Evolutionary conservation across 2,329 filamentous ascomycete genomes (phyloP).

Genomic region (Diaporthe citri): DNA sequence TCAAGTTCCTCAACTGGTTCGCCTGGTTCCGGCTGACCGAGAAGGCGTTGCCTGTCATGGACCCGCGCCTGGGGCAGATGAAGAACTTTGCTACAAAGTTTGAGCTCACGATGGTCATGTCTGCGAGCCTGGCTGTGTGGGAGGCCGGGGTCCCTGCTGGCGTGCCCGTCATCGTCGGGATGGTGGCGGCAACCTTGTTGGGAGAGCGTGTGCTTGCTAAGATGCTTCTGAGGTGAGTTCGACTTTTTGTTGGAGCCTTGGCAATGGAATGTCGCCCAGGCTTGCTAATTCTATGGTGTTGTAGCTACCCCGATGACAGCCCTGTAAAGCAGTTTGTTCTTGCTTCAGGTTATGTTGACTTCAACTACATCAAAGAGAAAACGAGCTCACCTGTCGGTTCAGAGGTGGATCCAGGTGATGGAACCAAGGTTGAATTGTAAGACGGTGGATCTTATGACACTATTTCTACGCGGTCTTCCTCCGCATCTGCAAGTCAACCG

Average conservation of each 20-base stretch:
- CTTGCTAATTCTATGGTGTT: not conserved
- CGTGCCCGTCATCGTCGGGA: not conserved
- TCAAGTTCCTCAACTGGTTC: conserved; percentile 38
- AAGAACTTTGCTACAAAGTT: not conserved
- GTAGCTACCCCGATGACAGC: conserved; percentile 22
- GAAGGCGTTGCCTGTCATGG: not conserved
- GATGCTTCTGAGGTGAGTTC: conserved; percentile 12
- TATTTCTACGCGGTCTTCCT: not conserved
- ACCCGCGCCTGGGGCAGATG: conserved; percentile 1
- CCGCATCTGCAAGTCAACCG: not conserved
- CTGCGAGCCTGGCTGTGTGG: conserved; percentile 20
- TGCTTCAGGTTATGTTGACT: conserved; percentile 29
- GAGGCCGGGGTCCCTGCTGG: conserved; percentile 32
- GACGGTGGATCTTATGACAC: too few species aligned
- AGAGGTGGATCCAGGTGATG: not conserved
- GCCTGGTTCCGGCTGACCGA: conserved; percentile 23
- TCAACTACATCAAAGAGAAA: conserved; percentile 16
- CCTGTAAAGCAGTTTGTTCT: conserved; percentile 16
- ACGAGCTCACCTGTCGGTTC: not conserved
- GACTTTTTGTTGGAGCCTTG: not conserved
- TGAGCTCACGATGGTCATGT: conserved; percentile 1
- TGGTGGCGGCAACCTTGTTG: conserved; percentile 1
- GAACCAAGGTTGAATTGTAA: conserved; percentile 6
- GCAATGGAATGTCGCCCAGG: not conserved
- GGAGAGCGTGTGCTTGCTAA: conserved; percentile 15